Percentiles rank a stretch among this genome's conserved stretches.
phyloP scores from a whole-genome alignment of 306 rosid species.

The Citrullus colocynthis region DNA sequence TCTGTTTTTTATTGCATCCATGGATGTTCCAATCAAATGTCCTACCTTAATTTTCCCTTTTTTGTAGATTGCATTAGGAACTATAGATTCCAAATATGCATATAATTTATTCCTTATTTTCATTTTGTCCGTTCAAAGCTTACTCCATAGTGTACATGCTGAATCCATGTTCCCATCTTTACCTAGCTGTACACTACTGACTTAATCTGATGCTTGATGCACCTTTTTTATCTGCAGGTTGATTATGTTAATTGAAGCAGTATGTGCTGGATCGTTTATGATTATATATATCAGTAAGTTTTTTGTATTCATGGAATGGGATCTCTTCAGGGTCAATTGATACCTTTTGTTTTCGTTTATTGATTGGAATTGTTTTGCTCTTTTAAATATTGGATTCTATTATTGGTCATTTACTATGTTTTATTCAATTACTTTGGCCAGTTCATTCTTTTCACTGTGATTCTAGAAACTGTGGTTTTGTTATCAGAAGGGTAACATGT shows the following conservation, averaged over 20 bases:
- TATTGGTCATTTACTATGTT: not conserved
- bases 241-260: slow-evolving; percentile 79
- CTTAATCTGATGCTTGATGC: not conserved
- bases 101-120: not conserved
- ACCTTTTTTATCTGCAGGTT: slow-evolving; percentile 48
- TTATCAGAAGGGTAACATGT: not conserved
- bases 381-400: not conserved
- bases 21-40: not conserved
- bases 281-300: slow-evolving; percentile 68
- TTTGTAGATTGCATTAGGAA: not conserved
- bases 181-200: not conserved
- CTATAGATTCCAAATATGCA: not conserved
- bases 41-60: not conserved
- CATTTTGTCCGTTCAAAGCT: not conserved
- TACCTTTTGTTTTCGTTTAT: not conserved
- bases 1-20: not conserved
- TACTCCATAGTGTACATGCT: not conserved
- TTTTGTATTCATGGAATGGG: not conserved
- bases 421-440: not conserved
- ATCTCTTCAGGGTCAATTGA: not conserved
- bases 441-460: not conserved
- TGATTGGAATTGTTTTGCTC: not conserved
- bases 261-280: slow-evolving; percentile 77
- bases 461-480: not conserved
- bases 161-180: not conserved